Evolutionary conservation across 805 yeast genomes (phyloP).

Genomic region (Starmerella bombi): DNA sequence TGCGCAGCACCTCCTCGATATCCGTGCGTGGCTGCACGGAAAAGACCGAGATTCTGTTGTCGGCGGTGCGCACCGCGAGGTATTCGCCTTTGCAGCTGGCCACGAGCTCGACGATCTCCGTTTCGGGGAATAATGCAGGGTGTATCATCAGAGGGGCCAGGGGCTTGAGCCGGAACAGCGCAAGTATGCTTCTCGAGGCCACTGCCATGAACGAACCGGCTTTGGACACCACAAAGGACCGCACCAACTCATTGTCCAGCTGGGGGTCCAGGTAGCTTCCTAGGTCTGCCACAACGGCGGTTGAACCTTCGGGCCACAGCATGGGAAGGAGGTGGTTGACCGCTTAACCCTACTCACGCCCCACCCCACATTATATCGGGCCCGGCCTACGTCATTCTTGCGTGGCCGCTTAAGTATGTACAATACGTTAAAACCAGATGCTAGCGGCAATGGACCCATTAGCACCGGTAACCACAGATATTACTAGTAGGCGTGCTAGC

Average conservation of each 20-base stretch:
- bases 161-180: conserved; percentile 21
- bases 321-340: no score
- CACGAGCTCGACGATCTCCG: conserved; percentile 7
- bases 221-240: conserved; percentile 17
- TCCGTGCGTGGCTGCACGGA: conserved; percentile 12
- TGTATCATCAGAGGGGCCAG: conserved; percentile 19
- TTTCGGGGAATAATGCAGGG: conserved; percentile 14
- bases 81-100: conserved; percentile 12
- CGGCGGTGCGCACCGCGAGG: conserved; percentile 14
- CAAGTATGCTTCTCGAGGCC: conserved; percentile 14
- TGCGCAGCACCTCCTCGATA: conserved; percentile 18
- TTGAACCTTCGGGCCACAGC: conserved; percentile 25
- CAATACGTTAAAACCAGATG: no score
- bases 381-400: background rate
- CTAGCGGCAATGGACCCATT: no score
- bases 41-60: conserved; percentile 14
- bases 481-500: no score
- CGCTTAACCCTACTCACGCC: no score
- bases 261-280: conserved; percentile 16
- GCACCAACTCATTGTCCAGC: conserved; percentile 10
- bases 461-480: no score
- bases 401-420: background rate
- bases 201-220: conserved; percentile 19
- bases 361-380: no score
- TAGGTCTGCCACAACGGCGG: conserved; percentile 13